Percentiles rank a stretch among this genome's conserved stretches.
phyloP scores from a whole-genome alignment of 495 filamentous ascomycete species.

The Rostrohypoxylon terebratum region DNA sequence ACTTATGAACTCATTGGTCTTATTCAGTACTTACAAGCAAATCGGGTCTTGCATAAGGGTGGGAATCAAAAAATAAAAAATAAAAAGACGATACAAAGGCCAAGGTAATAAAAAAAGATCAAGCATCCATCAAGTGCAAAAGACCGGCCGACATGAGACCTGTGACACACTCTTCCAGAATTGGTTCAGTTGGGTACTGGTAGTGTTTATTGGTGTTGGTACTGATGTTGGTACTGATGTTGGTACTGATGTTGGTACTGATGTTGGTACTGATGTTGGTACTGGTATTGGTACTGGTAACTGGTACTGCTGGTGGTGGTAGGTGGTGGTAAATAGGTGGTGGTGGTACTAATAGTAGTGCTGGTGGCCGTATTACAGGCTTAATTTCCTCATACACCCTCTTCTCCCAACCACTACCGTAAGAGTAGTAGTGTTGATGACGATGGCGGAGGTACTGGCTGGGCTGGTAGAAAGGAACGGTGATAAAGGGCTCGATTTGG shows the following conservation, averaged over 20 bases:
- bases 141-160: constrained; percentile 30
- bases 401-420: constrained; percentile 31
- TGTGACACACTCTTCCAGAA: constrained; percentile 32
- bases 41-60: constrained; percentile 48
- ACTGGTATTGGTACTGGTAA: no score
- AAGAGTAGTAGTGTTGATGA: constrained; percentile 21
- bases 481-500: constrained; percentile 29
- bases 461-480: constrained; percentile 21
- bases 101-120: constrained; percentile 36
- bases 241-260: background rate
- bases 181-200: constrained; percentile 22
- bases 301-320: no score
- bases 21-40: constrained; percentile 41
- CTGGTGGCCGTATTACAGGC: constrained; percentile 26
- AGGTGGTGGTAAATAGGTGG: background rate
- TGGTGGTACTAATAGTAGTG: no score
- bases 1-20: background rate
- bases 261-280: no score
- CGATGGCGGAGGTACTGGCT: constrained; percentile 15
- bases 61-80: constrained; percentile 30
- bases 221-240: background rate
- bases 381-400: constrained; percentile 39
- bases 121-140: constrained; percentile 33
- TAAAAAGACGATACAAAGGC: constrained; percentile 33
- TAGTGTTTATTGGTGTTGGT: background rate